phyloP scores from a whole-genome alignment of 371 early-diverging fungal genomes.

The Phascolomyces articulosus region DNA sequence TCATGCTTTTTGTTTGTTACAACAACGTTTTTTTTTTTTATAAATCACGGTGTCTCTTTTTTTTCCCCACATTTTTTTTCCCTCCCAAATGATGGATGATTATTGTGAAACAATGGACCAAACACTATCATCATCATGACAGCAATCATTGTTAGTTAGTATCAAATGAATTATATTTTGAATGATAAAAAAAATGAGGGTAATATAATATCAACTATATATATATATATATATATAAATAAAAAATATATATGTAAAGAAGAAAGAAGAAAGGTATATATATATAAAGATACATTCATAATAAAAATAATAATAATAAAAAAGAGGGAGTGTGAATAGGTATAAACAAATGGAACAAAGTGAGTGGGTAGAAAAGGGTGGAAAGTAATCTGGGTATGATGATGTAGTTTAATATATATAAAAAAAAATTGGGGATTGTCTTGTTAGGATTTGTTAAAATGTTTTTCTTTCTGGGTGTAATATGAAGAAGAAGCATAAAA shows the following conservation, averaged over 20 bases:
- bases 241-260: neutral
- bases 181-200: neutral
- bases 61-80: no score
- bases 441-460: no score
- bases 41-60: no score
- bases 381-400: neutral
- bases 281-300: slow-evolving; percentile 1
- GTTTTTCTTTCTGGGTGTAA: no score
- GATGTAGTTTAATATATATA: neutral
- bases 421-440: no score
- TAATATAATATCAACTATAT: neutral
- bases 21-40: slow-evolving; percentile 1
- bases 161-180: no score
- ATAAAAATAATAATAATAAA: neutral
- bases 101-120: no score
- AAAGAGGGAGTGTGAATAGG: neutral
- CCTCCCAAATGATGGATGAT: no score
- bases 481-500: no score
- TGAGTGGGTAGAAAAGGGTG: neutral
- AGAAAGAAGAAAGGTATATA: slow-evolving; percentile 4
- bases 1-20: no score
- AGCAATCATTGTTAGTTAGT: no score
- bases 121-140: no score
- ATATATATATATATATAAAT: slow-evolving; percentile 7
- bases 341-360: neutral